Base-by-base conservation (phyloP, 352 stramenopile species). In the Phytopythium montanum region DNA sequence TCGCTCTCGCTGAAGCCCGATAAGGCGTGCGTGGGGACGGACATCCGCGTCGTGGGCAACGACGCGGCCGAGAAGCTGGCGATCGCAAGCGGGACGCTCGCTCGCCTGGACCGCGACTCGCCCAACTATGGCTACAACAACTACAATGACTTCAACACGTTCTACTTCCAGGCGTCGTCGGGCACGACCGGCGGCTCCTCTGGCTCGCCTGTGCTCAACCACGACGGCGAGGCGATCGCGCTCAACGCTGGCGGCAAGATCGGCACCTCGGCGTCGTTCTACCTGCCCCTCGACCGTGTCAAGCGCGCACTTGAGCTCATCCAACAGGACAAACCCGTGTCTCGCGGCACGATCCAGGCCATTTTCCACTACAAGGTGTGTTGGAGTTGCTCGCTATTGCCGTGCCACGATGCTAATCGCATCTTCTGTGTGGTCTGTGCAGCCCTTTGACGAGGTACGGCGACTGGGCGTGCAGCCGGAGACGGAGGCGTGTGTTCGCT, bases 61-160 rank as follows among this genome's bases (percentile, higher is more conserved):
- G 92, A 98, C 59, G 87, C 87, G 5, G 92, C 91, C 10, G 92
- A 98, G 67, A 97, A 97, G 42, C 69, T 97, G 21, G 85, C 81
- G 7, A 97, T 98, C 65, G 88, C 95, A 21, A 91, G 85, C 45
- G 92, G 91, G 25, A 97, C 91, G n/a, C 69, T 98, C 18, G 90
- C 92, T 21, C 81, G 92, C 28, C 72, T 97, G 21, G 92, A 98
- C 68, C 90, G 92, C 7, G 88, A 96, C 19, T 86, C 88, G 5
- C 92, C 92, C 0, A 79, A 88, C 46, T 98, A 98, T 51, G 87
- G 86, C 8, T 88, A 68, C 55, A 94, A 95, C 64, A 94, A 76
- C 59, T 97, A 97, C 85, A 95, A 95, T 64, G 92, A 98, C 63
- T 96, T 96, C 54, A 97, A 97, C 69, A 98, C 90, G 49, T 98